Evolutionary conservation across 2,329 filamentous ascomycete species (phyloP).

Genomic region (Lasiodiplodia sp.): DNA sequence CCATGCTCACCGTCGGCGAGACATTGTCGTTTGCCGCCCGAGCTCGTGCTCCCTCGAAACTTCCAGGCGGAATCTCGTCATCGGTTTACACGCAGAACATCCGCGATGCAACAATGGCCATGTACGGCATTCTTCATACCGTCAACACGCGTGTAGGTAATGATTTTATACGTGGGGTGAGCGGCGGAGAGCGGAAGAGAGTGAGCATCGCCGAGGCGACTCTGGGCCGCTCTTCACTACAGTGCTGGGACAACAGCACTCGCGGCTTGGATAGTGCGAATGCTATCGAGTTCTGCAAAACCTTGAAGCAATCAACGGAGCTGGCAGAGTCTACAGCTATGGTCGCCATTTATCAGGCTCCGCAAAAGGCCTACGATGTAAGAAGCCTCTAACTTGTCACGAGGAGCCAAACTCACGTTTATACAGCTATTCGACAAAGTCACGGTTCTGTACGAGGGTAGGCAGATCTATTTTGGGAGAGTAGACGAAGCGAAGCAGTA

Average conservation of each 20-base stretch:
- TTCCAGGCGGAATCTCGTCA: conserved; percentile 64
- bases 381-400: no score
- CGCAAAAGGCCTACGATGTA: conserved; percentile 70
- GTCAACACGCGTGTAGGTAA: conserved; percentile 74
- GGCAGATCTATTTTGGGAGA: conserved; percentile 73
- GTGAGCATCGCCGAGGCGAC: conserved; percentile 79
- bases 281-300: conserved; percentile 73
- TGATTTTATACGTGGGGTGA: conserved; percentile 73
- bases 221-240: conserved; percentile 63
- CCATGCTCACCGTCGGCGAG: conserved; percentile 75
- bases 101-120: conserved; percentile 75
- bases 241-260: conserved; percentile 78
- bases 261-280: conserved; percentile 75
- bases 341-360: conserved; percentile 75
- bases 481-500: conserved; percentile 68
- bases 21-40: conserved; percentile 78
- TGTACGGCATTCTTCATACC: conserved; percentile 76
- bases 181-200: conserved; percentile 77
- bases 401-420: no score
- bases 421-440: conserved; percentile 66
- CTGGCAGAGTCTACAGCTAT: conserved; percentile 66
- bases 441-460: conserved; percentile 68
- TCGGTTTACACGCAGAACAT: conserved; percentile 66
- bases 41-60: conserved; percentile 67
- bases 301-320: conserved; percentile 65